These are phyloP conservation scores for Neurospora sp. DNA, from an alignment of 495 filamentous ascomycete genomes.

Conservation along the genomic window DNA sequence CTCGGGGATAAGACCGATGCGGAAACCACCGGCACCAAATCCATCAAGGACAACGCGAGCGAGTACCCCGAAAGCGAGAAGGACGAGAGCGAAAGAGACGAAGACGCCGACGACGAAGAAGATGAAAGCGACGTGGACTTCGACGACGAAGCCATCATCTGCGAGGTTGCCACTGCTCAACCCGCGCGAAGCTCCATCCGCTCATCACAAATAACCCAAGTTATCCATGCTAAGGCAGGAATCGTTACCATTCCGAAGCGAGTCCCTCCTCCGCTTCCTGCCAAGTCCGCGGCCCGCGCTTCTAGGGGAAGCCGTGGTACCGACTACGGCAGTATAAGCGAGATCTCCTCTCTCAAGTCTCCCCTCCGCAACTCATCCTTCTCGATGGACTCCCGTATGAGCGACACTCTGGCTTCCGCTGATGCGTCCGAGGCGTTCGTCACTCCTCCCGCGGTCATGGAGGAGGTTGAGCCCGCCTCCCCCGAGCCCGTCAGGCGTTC, in stretches of 20 bases:
- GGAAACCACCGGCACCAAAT: background rate
- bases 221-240: slow-evolving; percentile 43
- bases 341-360: slow-evolving; percentile 20
- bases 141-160: slow-evolving; percentile 43
- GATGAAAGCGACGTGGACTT: slow-evolving; percentile 34
- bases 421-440: slow-evolving; percentile 6
- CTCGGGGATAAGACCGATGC: background rate
- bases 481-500: background rate
- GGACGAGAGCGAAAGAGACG: slow-evolving; percentile 20
- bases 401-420: slow-evolving; percentile 1
- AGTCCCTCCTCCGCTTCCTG: slow-evolving; percentile 53
- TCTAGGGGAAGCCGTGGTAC: slow-evolving; percentile 29
- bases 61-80: background rate
- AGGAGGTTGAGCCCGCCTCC: slow-evolving; percentile 1
- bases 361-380: slow-evolving; percentile 23
- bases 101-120: slow-evolving; percentile 34
- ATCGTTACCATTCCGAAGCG: slow-evolving; percentile 67
- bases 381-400: slow-evolving; percentile 8
- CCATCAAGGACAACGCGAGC: background rate
- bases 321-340: slow-evolving; percentile 16
- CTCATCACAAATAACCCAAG: slow-evolving; percentile 29
- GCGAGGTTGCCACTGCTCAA: slow-evolving; percentile 38
- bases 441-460: slow-evolving; percentile 1
- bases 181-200: slow-evolving; percentile 42
- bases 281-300: slow-evolving; percentile 44